Evolutionary conservation across 2,329 filamentous ascomycete genomes (phyloP).

Genomic region (Beauveria asiatica): DNA sequence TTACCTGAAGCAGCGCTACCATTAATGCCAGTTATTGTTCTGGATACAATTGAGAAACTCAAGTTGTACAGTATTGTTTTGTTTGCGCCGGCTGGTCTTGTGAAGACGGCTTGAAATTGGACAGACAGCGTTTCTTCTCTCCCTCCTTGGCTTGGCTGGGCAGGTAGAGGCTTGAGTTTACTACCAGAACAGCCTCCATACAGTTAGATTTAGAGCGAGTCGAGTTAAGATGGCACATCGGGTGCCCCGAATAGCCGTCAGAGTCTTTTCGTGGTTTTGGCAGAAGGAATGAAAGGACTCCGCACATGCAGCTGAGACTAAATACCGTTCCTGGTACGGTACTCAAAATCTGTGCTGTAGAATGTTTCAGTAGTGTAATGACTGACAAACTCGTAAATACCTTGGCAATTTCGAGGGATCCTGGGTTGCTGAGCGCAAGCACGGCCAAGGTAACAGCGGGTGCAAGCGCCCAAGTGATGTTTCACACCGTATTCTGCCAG

Average conservation of each 20-base stretch:
- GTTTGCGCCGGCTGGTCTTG: not conserved
- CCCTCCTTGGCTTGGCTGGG: not conserved
- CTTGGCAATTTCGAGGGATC: constrained; percentile 8
- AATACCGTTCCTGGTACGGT: constrained; percentile 13
- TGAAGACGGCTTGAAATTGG: not conserved
- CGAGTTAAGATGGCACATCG: too few relatives aligned
- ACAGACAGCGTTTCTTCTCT: not conserved
- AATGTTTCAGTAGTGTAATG: constrained; percentile 15
- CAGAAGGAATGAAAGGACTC: constrained; percentile 16
- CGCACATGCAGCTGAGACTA: constrained; percentile 14
- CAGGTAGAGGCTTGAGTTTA: not conserved
- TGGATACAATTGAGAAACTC: not conserved
- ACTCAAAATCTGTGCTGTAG: constrained; percentile 13
- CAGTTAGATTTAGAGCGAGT: too few relatives aligned
- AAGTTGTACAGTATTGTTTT: not conserved
- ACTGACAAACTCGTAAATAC: constrained; percentile 18
- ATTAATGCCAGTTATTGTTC: constrained; percentile 18
- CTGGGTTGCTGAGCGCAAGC: not conserved
- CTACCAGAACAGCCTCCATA: not conserved
- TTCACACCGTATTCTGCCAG: constrained; percentile 15
- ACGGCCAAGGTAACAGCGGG: constrained; percentile 12
- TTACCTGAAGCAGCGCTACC: constrained; percentile 30
- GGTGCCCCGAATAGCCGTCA: not conserved
- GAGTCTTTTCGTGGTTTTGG: constrained; percentile 1
- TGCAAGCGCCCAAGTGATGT: constrained; percentile 15